Evolutionary conservation across 2,329 filamentous ascomycete genomes (phyloP), one percentile per base, ranked within the genome.

Genomic region (Botryotinia calthae): DNA sequence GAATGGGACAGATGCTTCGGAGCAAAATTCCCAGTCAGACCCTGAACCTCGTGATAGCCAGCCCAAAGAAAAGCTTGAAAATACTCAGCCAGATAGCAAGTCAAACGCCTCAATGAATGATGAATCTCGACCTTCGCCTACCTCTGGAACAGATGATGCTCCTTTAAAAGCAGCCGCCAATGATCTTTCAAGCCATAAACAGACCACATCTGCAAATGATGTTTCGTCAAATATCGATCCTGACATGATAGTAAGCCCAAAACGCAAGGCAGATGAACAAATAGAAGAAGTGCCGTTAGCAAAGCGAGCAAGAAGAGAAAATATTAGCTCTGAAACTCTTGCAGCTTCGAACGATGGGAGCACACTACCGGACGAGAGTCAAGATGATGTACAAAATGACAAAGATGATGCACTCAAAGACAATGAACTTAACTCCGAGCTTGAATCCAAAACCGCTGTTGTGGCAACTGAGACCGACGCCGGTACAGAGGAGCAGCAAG

Each of bases 161-260:
- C 74, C 72, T 20, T 66, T 79, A 6, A 79, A 79, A 72, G 75
- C 74, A 54, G 74, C 69, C 6, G 78, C 78, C 12, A 79, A 79
- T 61, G 75, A 79, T 59, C 78, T 78, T 20, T 76, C 76, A 2
- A 79, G 77, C 16, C 78, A 73, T 63, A 72, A 72, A 16, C 56
- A 70, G 48, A 42, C 4, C 16, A 22, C 40, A 34, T 40, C 63
- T 44, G 56, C 42, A 42, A 74, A 74, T 73, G 71, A 67, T 20
- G 31, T 28, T 28, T 70, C 56, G 18, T 68, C 59, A 62, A 72
- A 28, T 16, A 61, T 58, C 5, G 65, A 34, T 56, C 9, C 44
- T 16, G 71, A 70, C 28, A 54, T 28, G 20, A 70, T 61, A 46
- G 18, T 42, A 20, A 72, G 64, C 40, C 71, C 71, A 34, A 72